Percentiles rank a stretch among this genome's conserved stretches.
Evolutionary conservation across 2,329 filamentous ascomycete genomes (phyloP).

Genomic region (Dothideomycetes sp.): DNA sequence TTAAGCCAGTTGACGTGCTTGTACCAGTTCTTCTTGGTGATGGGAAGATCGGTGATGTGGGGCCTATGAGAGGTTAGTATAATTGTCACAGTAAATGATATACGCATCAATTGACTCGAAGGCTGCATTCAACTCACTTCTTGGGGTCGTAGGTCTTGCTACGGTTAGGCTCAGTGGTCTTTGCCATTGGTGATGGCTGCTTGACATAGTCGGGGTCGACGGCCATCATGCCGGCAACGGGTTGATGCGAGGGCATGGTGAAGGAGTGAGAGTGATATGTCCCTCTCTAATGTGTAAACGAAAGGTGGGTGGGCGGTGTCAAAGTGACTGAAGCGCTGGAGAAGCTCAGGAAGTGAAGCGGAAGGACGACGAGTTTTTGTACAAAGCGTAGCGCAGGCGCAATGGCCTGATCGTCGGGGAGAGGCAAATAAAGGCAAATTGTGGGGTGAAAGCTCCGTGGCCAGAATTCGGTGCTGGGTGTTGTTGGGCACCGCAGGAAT

Average conservation of each 20-base stretch:
- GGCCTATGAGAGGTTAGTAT: no score
- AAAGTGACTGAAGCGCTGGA: not conserved
- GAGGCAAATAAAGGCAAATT: not conserved
- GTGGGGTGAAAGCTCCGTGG: not conserved
- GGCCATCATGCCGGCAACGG: constrained; percentile 35
- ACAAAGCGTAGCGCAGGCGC: no score
- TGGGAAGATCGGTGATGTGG: constrained; percentile 74
- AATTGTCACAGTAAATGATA: not conserved
- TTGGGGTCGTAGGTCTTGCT: constrained; percentile 46
- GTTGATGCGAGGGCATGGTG: constrained; percentile 42
- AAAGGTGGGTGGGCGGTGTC: not conserved
- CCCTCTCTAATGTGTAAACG: not conserved
- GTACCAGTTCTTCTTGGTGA: constrained; percentile 77
- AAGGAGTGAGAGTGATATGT: not conserved
- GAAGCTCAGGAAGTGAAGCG: not conserved
- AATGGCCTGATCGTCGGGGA: not conserved
- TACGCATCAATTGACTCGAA: not conserved
- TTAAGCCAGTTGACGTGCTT: constrained; percentile 94
- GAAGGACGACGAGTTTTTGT: not conserved
- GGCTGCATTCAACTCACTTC: constrained; percentile 39
- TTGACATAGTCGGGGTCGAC: constrained; percentile 37
- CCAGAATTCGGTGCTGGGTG: not conserved
- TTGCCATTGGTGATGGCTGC: constrained; percentile 35
- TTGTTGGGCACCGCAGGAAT: not conserved
- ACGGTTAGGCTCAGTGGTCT: constrained; percentile 39